These are phyloP conservation scores for Arachnopeziza araneosa DNA, from an alignment of 2,329 filamentous ascomycete genomes.

Conservation along the genomic window DNA sequence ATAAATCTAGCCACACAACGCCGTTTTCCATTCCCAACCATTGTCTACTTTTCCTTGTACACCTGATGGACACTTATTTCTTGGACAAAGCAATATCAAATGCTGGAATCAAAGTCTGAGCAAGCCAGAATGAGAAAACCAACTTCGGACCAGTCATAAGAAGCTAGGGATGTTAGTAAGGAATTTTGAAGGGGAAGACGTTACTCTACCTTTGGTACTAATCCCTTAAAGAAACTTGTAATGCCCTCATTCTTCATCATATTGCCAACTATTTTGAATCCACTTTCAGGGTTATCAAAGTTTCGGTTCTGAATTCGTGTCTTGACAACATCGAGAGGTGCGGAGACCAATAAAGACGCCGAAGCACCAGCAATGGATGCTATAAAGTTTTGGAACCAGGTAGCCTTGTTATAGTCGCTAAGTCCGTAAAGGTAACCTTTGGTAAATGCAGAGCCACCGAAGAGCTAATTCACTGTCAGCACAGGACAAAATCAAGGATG, in stretches of 20 bases:
- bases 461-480: constrained; percentile 55
- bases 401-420: constrained; percentile 89
- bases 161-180: constrained; percentile 46
- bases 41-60: background rate
- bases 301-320: constrained; percentile 97
- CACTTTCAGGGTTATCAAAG: constrained; percentile 95
- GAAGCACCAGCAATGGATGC: constrained; percentile 93
- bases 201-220: constrained; percentile 72
- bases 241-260: constrained; percentile 91
- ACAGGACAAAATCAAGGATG: background rate
- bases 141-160: constrained; percentile 99
- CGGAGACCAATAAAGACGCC: constrained; percentile 92
- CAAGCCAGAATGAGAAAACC: constrained; percentile 99
- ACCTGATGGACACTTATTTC: constrained; percentile 14
- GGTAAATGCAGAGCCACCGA: constrained; percentile 93
- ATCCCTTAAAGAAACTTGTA: constrained; percentile 91
- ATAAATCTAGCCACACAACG: background rate
- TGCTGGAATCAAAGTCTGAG: constrained; percentile 92
- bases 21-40: background rate
- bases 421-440: constrained; percentile 94
- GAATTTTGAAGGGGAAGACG: background rate
- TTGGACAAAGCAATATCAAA: constrained; percentile 57
- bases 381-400: constrained; percentile 95
- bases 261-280: constrained; percentile 83
- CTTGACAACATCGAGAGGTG: constrained; percentile 95